Base-by-base conservation (phyloP, 2,329 filamentous ascomycete species). In the Trichophyton benhamiae region DNA sequence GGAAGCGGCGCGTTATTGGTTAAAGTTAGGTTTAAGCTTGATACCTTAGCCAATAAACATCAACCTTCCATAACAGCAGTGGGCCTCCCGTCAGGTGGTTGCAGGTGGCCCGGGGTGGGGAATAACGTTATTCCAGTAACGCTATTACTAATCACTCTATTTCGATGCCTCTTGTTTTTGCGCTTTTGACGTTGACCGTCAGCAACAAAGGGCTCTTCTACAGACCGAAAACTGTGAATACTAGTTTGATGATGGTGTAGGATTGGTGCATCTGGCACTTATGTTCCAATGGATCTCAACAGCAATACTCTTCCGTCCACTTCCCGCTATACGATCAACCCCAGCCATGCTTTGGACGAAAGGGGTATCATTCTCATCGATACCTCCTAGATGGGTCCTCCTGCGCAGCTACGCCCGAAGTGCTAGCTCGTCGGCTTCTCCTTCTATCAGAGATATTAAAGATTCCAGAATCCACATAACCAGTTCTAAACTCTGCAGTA, bases 401-500 rank as follows among this genome's bases (percentile, higher is more conserved):
- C 9, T 13, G 25, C 25, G 49, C 22, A 25, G 49, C 20, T 53
- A 53, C 15, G 49, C 49, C 49, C 17, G 20, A 20, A 48, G 44
- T 25, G 17, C 44, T 20, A 25, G 20, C 8, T 20, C 42, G 7
- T 7, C 42, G 13, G 2, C 17, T 46, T 13, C 46, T 25, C 25
- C 49, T n/a, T 7, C 9, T 27, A 53, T 53, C 22, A 53, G 27
- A 17, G 22, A 33, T 9, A 27, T 53, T 27, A 53, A 53, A 15
- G 49, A 53, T 8, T 27, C 27, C 11, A 53, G 57, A 13, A 20
- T 63, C 22, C 67, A 72, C 25, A 67, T 73, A 46, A 66, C 71
- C 17, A 72, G 68, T 62, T 68, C 71, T n/a, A 57, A 66, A 25
- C 65, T 76, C 57, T 72, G 72, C 60, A 69, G 74, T 75, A 62